Percentiles rank a stretch among this genome's conserved stretches.
Conservation (phyloP, 1,284 basidiomycete genomes). For the Phaffia rhodozyma region DNA sequence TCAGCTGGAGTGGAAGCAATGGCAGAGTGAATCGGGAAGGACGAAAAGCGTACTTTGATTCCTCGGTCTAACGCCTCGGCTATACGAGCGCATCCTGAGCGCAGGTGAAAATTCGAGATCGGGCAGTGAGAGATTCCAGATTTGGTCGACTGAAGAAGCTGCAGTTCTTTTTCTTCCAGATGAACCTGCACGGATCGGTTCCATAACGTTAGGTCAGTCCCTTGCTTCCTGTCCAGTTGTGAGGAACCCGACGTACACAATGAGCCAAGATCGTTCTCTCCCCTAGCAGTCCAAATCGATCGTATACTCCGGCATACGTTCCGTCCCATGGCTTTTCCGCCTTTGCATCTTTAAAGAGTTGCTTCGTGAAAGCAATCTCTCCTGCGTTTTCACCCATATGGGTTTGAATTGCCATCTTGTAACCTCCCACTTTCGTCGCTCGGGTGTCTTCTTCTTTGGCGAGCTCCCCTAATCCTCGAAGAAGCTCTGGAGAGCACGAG, state of each 20-base stretch:
- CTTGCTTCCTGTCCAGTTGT: background rate
- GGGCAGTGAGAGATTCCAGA: slow-evolving; percentile 89
- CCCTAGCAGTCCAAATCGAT: slow-evolving; percentile 60
- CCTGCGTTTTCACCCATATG: slow-evolving; percentile 77
- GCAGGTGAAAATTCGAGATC: slow-evolving; percentile 79
- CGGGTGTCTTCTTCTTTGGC: slow-evolving; percentile 10
- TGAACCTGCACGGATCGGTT: slow-evolving; percentile 41
- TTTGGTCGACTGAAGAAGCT: slow-evolving; percentile 51
- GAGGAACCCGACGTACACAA: slow-evolving; percentile 35
- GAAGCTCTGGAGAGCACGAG: slow-evolving; percentile 66
- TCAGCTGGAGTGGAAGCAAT: slow-evolving; percentile 4
- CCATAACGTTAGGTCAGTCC: background rate
- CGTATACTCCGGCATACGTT: slow-evolving; percentile 67
- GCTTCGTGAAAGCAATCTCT: slow-evolving; percentile 58
- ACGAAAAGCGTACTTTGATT: slow-evolving; percentile 52
- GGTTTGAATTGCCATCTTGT: slow-evolving; percentile 67
- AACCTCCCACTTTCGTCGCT: slow-evolving; percentile 17
- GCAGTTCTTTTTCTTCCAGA: slow-evolving; percentile 57
- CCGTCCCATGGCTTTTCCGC: slow-evolving; percentile 33
- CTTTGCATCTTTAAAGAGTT: slow-evolving; percentile 43
- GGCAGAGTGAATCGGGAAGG: background rate
- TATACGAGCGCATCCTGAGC: slow-evolving; percentile 69
- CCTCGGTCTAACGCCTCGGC: slow-evolving; percentile 67
- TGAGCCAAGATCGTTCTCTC: slow-evolving; percentile 80
- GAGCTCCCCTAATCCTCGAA: slow-evolving; percentile 52